Conservation (phyloP, 1,284 basidiomycete species). For the Limonomyces culmigenus region DNA sequence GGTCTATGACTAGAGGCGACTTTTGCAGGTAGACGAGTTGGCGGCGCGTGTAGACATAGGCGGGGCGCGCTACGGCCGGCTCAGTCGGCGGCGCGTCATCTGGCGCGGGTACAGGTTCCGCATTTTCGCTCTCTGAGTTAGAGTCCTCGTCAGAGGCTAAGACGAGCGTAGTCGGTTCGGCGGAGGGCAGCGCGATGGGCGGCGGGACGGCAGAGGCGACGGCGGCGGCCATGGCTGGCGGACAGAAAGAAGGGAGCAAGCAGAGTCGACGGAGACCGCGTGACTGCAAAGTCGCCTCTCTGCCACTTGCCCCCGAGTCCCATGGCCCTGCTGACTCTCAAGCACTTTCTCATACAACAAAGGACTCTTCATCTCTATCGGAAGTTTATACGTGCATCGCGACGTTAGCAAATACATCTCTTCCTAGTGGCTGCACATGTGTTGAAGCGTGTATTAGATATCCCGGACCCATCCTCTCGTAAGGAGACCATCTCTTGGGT, state of each 20-base stretch:
- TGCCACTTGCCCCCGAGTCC: background rate
- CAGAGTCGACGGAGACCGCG: background rate
- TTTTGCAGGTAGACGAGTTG: slow-evolving; percentile 52
- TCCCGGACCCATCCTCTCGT: slow-evolving; percentile 40
- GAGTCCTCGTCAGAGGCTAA: slow-evolving; percentile 8
- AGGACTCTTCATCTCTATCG: slow-evolving; percentile 47
- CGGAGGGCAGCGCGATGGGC: slow-evolving; percentile 1
- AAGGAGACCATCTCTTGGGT: slow-evolving; percentile 56
- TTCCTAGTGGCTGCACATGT: slow-evolving; percentile 4
- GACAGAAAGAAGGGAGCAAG: background rate
- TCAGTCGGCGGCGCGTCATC: slow-evolving; percentile 11
- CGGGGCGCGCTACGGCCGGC: slow-evolving; percentile 19
- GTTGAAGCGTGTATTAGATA: slow-evolving; percentile 26
- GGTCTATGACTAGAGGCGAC: slow-evolving; percentile 63
- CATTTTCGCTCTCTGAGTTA: slow-evolving; percentile 6
- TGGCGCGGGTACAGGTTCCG: slow-evolving; percentile 6
- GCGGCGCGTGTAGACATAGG: slow-evolving; percentile 46
- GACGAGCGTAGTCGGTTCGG: slow-evolving; percentile 5
- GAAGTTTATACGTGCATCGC: slow-evolving; percentile 44
- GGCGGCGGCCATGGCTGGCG: background rate
- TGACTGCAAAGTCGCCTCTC: background rate
- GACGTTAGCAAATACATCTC: slow-evolving; percentile 23
- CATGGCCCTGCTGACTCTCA: slow-evolving; percentile 29
- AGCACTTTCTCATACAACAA: slow-evolving; percentile 56
- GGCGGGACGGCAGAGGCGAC: background rate